Conservation (phyloP, 495 filamentous ascomycete species). For the Immersiella caudata region DNA sequence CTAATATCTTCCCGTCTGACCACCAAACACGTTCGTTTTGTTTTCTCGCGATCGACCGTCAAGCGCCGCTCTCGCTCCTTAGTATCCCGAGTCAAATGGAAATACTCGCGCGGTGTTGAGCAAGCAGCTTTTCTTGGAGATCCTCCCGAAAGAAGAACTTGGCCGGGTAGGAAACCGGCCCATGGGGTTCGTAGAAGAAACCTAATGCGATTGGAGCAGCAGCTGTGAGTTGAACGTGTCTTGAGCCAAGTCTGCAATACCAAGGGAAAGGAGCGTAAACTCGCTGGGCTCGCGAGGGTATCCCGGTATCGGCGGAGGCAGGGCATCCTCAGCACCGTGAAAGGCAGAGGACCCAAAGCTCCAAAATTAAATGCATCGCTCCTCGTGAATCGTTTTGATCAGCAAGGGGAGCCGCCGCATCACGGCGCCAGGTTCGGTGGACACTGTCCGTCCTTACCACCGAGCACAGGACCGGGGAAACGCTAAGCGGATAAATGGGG, state of each 20-base stretch:
- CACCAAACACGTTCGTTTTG: slow-evolving; percentile 7
- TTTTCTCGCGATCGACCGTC: not conserved
- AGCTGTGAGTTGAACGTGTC: slow-evolving; percentile 16
- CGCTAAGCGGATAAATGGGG: slow-evolving; percentile 6
- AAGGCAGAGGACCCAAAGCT: not conserved
- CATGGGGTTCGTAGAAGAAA: slow-evolving; percentile 23
- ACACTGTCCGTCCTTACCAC: not conserved
- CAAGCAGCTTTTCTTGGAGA: slow-evolving; percentile 6
- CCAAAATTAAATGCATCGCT: not conserved
- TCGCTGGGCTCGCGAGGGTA: not conserved
- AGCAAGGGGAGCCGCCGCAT: not conserved
- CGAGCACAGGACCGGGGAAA: not conserved
- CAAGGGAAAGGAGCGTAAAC: not conserved
- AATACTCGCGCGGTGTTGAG: not conserved
- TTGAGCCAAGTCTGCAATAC: not conserved
- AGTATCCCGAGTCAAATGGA: not conserved
- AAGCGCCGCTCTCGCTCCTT: not conserved
- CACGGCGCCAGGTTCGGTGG: not conserved
- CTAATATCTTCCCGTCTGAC: slow-evolving; percentile 5
- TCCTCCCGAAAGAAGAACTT: slow-evolving; percentile 26
- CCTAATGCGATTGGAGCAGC: slow-evolving; percentile 17
- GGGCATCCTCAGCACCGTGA: not conserved
- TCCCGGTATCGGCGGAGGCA: not conserved
- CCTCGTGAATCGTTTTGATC: not conserved
- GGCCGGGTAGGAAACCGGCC: slow-evolving; percentile 21